Base-by-base conservation (phyloP, 257 asterid species). In the Nicotiana paniculata region DNA sequence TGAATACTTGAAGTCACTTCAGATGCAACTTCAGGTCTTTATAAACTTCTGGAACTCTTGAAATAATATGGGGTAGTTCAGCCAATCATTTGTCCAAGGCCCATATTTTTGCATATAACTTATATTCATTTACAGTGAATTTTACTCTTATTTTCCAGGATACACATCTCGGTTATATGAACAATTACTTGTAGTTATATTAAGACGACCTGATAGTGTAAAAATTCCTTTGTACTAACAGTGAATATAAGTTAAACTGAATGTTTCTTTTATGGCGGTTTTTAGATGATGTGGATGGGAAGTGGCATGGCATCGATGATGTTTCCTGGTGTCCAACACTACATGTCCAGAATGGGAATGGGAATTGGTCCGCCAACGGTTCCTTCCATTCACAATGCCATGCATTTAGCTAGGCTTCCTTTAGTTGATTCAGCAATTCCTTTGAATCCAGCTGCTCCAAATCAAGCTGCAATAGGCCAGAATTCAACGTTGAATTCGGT, bases 281-380 rank as follows among this genome's bases (percentile, higher is more conserved):
- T 63, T 64, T 84, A 94, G 98, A 87, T 92, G 91, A 85, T 94
- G 94, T 94, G 97, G 97, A 93, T 94, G 94, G 94, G 97, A 67
- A 88, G 93, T 84, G 97, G 95, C 72, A 90, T 94, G 97, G 91
- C 93, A 32, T 91, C 93, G 4, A 84, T 94, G 93, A 88, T 92
- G 92, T 81, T 90, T 17, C 96, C 96, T 5, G 89, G 93, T 17
- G 81, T 93, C 90, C 96, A 92, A 77, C 96, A 89, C 28, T 93
- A 89, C 82, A 89, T 92, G 92, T 86, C 98, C 18, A 88, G 94
- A 21, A 81, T 89, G 30, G 94, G 96, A 10, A 88, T 92, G 89
- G 94, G 97, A n/a, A 85, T 91, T 18, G 86, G 89, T 33, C 90
- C 94, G 3, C 86, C 89, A 9, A 77, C 90, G 66, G 82, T 89